Percentiles rank a stretch among this genome's conserved stretches.
These are phyloP conservation scores for Thermochaetoides thermophila DNA, from an alignment of 495 filamentous ascomycete genomes.

Conservation along the genomic window DNA sequence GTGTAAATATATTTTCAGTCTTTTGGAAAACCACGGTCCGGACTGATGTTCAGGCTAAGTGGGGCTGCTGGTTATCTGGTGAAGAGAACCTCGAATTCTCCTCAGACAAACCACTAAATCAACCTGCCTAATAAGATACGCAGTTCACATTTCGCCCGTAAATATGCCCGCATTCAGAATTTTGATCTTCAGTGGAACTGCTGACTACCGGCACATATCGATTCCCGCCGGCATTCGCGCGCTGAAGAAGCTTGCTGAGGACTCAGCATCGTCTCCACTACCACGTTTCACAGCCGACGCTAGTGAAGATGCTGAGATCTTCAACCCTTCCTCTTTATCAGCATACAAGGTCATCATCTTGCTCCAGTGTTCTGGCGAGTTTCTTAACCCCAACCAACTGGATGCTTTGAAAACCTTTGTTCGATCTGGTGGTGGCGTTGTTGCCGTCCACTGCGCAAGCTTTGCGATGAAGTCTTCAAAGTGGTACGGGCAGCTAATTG, in stretches of 20 bases:
- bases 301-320: slow-evolving; percentile 20
- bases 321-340: slow-evolving; percentile 13
- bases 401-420: slow-evolving; percentile 17
- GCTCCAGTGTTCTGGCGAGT: slow-evolving; percentile 22
- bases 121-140: too few relatives aligned
- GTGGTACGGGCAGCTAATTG: slow-evolving; percentile 23
- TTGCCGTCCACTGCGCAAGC: slow-evolving; percentile 26
- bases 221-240: slow-evolving; percentile 20
- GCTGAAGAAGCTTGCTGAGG: slow-evolving; percentile 12
- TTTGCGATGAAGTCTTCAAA: slow-evolving; percentile 13
- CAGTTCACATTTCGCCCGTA: too few relatives aligned
- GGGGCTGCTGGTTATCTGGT: too few relatives aligned
- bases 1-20: too few relatives aligned
- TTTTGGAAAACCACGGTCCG: too few relatives aligned
- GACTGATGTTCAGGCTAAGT: too few relatives aligned
- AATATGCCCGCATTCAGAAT: too few relatives aligned
- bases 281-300: slow-evolving; percentile 13
- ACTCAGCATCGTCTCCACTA: slow-evolving; percentile 1
- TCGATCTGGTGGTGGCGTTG: slow-evolving; percentile 19
- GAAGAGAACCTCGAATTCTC: too few relatives aligned
- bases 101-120: too few relatives aligned
- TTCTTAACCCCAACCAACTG: slow-evolving; percentile 17
- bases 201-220: slow-evolving; percentile 21
- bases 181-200: slow-evolving; percentile 23
- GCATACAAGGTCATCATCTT: slow-evolving; percentile 21